Percentiles rank a stretch among this genome's conserved stretches.
Evolutionary conservation across 1,284 basidiomycete species (phyloP).

Genomic region (Fistulinella cinereoalba): DNA sequence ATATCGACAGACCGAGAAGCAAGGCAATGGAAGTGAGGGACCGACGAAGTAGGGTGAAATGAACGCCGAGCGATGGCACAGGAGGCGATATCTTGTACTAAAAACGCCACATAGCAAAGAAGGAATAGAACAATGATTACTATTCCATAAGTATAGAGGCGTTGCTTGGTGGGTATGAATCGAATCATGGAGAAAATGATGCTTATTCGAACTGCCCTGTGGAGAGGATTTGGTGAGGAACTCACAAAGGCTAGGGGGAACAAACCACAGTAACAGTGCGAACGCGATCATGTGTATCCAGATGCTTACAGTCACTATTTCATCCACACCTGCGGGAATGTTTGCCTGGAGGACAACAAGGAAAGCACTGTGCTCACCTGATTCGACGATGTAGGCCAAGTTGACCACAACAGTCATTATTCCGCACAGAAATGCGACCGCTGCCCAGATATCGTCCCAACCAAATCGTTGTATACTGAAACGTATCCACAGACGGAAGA

Average conservation of each 20-base stretch:
- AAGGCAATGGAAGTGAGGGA: background rate
- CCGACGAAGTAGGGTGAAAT: background rate
- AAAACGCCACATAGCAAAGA: slow-evolving; percentile 1
- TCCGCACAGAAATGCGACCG: slow-evolving; percentile 10
- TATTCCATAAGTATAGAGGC: slow-evolving; percentile 10
- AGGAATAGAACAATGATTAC: slow-evolving; percentile 6
- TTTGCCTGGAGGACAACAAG: background rate
- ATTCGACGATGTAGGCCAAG: slow-evolving; percentile 6
- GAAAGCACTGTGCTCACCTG: slow-evolving; percentile 1
- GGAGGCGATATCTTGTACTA: background rate
- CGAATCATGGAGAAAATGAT: slow-evolving; percentile 15
- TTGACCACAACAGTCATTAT: background rate
- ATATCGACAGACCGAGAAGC: background rate
- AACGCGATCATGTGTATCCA: slow-evolving; percentile 12
- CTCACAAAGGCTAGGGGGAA: background rate
- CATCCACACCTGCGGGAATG: background rate
- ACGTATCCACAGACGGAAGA: slow-evolving; percentile 25
- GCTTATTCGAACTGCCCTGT: slow-evolving; percentile 14
- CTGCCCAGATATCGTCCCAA: slow-evolving; percentile 24
- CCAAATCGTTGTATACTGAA: slow-evolving; percentile 15
- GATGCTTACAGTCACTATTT: background rate
- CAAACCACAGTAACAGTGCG: slow-evolving; percentile 10
- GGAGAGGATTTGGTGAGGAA: background rate
- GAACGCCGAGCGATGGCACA: background rate
- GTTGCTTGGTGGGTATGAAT: slow-evolving; percentile 8